These are phyloP conservation scores for Fraxinus greggii DNA, from an alignment of 305 asterid genomes.

Conservation along the genomic window DNA sequence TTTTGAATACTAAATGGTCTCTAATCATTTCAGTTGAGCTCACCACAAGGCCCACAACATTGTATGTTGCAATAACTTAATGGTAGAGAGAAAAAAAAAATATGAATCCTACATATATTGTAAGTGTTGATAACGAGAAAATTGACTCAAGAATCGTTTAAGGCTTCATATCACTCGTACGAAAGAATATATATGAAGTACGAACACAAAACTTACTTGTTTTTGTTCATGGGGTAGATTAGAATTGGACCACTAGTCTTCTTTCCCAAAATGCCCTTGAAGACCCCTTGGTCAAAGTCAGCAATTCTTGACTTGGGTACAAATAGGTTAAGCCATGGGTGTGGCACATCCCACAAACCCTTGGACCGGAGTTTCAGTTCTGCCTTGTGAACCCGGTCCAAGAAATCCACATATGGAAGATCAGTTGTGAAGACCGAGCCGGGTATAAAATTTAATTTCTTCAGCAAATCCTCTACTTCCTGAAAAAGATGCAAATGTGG, in stretches of 20 bases:
- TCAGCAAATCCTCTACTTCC: constrained; percentile 56
- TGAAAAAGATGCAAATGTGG: constrained; percentile 20
- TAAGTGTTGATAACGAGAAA: background rate
- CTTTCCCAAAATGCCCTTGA: constrained; percentile 73
- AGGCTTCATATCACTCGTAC: background rate
- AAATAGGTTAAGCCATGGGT: constrained; percentile 79
- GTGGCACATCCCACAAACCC: constrained; percentile 82
- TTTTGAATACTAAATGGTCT: no score
- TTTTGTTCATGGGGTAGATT: constrained; percentile 77
- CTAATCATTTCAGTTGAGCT: background rate
- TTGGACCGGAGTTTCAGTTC: constrained; percentile 65
- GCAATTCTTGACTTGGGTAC: constrained; percentile 69
- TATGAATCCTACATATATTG: background rate
- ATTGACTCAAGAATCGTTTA: background rate
- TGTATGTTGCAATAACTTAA: no score
- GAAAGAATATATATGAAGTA: background rate
- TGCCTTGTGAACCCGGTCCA: constrained; percentile 86
- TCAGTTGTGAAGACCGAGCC: constrained; percentile 61
- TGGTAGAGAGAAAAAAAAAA: no score
- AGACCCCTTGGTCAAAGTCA: constrained; percentile 68
- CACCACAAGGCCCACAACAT: background rate
- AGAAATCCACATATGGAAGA: constrained; percentile 61
- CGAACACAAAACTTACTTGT: constrained; percentile 48
- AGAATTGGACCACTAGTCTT: constrained; percentile 79
- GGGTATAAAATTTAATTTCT: constrained; percentile 53